These are phyloP conservation scores for Papiliotrema nemorosa DNA, from an alignment of 1,284 basidiomycete species.

Conservation along the genomic window DNA sequence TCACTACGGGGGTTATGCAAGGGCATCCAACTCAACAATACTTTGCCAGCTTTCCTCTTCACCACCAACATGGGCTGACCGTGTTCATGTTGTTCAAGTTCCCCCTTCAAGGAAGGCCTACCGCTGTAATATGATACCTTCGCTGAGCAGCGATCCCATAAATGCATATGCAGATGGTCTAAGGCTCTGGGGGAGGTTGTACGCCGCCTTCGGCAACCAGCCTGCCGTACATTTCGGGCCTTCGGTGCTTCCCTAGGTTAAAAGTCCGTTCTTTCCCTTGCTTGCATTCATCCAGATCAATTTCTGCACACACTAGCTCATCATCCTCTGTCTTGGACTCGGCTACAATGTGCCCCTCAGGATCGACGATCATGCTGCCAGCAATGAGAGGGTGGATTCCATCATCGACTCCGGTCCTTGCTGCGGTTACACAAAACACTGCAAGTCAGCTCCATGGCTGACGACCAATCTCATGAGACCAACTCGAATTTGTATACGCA, in stretches of 20 bases:
- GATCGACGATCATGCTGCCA: constrained; percentile 37
- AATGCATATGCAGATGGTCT: neutral
- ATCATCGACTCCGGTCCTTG: constrained; percentile 32
- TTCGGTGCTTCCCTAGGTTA: constrained; percentile 24
- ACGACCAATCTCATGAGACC: neutral
- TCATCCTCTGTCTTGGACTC: constrained; percentile 38
- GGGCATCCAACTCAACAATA: too few relatives aligned
- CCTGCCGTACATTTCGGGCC: constrained; percentile 22
- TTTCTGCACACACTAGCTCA: constrained; percentile 33
- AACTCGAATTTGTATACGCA: constrained; percentile 39
- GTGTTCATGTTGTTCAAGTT: too few relatives aligned
- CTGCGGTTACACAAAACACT: constrained; percentile 37
- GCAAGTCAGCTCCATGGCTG: neutral
- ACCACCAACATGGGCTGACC: too few relatives aligned
- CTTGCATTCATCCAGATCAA: constrained; percentile 36
- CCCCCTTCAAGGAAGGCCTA: neutral
- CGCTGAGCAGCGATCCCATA: too few relatives aligned
- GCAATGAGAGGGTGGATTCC: constrained; percentile 32
- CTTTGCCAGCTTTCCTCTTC: too few relatives aligned
- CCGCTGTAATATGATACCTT: neutral
- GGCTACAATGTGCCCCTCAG: constrained; percentile 38
- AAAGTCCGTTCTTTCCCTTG: constrained; percentile 36
- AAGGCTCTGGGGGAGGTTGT: constrained; percentile 15
- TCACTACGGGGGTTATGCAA: too few relatives aligned
- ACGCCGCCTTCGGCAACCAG: constrained; percentile 21